Base-by-base conservation (phyloP, 345 rosid species). In the Lagerstroemia speciosa region DNA sequence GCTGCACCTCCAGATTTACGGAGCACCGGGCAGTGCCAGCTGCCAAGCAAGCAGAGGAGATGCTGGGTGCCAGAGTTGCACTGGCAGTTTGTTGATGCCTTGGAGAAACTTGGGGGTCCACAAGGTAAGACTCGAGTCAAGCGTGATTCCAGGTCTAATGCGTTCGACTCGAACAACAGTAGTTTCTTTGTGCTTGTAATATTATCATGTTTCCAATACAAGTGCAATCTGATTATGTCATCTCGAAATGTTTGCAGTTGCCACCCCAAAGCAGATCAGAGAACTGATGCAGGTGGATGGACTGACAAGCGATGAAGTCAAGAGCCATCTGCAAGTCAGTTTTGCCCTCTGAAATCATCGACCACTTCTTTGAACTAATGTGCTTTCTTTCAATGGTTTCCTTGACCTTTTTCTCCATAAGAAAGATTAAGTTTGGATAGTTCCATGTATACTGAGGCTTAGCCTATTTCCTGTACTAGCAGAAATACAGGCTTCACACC, bases 271-370 rank as follows among this genome's bases (percentile, higher is more conserved):
- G 82, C 96, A 88, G 83, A 95, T 95, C 33, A 81, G 92, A 77
- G 96, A 95, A 69, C 93, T 88, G 48, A 95, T 95, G 99, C 87
- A 83, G 78, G 97, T 89, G 40, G 89, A 90, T 78, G 93, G 98
- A 66, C 80, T 95, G 78, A 95, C 97, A 36, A 94, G 90, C 46
- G 98, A 92, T 78, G 99, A 92, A 87, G 98, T 94, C 24, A 94
- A 94, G 83, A 92, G 99, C 71, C 99, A 95, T 87, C 77, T 92
- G 83, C 99, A 95, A 81, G 99, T 89, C 64, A 72, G 74, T 75
- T 73, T 53, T 32, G 45, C 30, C 19, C 34, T 40, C 67, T n/a
- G 24, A 61, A 58, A n/a, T 58, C 32, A 24, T 31, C 62, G 14
- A 24, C 30, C 29, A 24, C 15, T 10, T 8, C 26, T 27, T 43